Base-by-base conservation (phyloP, 495 filamentous ascomycete genomes). In the Zalerion maritima region DNA sequence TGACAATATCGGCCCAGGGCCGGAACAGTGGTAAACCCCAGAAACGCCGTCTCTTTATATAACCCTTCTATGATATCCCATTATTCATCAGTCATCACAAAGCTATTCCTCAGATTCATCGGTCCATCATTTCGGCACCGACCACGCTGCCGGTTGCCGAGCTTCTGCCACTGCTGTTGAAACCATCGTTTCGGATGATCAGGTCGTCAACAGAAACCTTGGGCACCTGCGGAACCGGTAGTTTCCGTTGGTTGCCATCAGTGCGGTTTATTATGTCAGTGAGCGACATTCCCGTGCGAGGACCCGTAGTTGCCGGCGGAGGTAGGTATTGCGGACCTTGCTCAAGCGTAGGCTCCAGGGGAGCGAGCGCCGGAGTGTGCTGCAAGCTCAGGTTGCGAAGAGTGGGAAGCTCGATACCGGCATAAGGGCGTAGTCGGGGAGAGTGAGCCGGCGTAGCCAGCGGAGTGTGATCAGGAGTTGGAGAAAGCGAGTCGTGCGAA, bases 381-480 rank as follows among this genome's bases (percentile, higher is more conserved):
- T 85, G 77, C 21, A 96, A 60, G 9, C 81, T 79, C 24, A 96
- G 58, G 41, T 87, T 80, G 27, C 89, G 78, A 41, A 97, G 78
- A n/a, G 74, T 76, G 5, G 89, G 87, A 19, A 96, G 64, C 49
- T 84, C 80, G 38, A 40, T 61, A 49, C 44, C 58, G 18, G 71
- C 71, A 35, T 75, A 66, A 4, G 89, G 89, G 29, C 80, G 73
- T 30, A 97, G 63, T 17, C 89, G 82, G 13, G 89, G 89, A 4
- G 91, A 96, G 57, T 96, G 89, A 17, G 84, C 84, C 0, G 89
- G 89, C 2, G 89, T 97, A 18, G 86, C 89, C 24, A 96, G 68
- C 5, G 89, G 89, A 9, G 91, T 96, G 62, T 94, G 85, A 46
- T 94, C 89, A 2, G 89, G 91, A 2, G 89, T 97, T 1, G 89